phyloP scores from a whole-genome alignment of 1,139 yeast genomes.

The Oligophagozyma castellii region DNA sequence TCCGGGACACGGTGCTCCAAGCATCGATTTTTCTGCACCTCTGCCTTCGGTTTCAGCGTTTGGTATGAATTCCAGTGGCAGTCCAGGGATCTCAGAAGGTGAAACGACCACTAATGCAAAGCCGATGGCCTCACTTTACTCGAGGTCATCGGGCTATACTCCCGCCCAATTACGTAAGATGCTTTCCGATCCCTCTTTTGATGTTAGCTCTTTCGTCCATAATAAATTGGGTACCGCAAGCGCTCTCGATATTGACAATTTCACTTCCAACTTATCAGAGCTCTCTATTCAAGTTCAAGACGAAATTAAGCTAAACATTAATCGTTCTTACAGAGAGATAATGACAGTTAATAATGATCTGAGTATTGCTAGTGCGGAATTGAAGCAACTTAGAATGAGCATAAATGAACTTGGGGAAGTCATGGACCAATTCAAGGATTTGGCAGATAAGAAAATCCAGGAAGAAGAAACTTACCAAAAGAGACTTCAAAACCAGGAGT shows the following conservation, averaged over 20 bases:
- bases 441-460: slow-evolving; percentile 49
- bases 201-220: slow-evolving; percentile 40
- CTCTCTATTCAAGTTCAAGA: slow-evolving; percentile 42
- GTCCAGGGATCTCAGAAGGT: not conserved
- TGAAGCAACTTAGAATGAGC: slow-evolving; percentile 45
- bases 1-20: slow-evolving; percentile 19
- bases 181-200: slow-evolving; percentile 28
- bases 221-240: slow-evolving; percentile 48
- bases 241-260: slow-evolving; percentile 61
- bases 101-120: not conserved
- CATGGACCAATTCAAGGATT: slow-evolving; percentile 50
- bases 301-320: slow-evolving; percentile 52
- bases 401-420: slow-evolving; percentile 51
- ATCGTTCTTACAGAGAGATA: slow-evolving; percentile 62
- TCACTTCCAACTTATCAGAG: slow-evolving; percentile 42
- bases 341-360: slow-evolving; percentile 55
- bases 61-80: not conserved
- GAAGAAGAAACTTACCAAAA: slow-evolving; percentile 25
- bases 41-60: slow-evolving; percentile 9
- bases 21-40: slow-evolving; percentile 19
- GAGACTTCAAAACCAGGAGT: slow-evolving; percentile 1
- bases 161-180: slow-evolving; percentile 11
- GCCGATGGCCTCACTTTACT: not conserved
- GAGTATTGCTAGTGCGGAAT: slow-evolving; percentile 46
- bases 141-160: not conserved